Evolutionary conservation across 208 protist genomes (phyloP).

Genomic region (Wallacemonas rigidus): DNA sequence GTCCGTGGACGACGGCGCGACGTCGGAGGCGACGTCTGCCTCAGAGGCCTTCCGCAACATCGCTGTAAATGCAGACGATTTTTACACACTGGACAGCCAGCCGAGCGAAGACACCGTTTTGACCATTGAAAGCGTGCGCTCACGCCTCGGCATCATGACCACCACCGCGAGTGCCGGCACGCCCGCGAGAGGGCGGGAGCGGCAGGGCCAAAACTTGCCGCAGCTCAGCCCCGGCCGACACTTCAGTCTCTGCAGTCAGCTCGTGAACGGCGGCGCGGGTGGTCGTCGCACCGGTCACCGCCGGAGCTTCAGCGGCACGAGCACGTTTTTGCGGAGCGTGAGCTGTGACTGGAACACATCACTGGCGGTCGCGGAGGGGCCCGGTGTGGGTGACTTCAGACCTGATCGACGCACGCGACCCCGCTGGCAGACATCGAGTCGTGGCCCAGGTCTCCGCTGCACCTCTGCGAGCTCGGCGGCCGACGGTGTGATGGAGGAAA

Average conservation of each 20-base stretch:
- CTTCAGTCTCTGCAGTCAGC: constrained; percentile 14
- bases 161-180: not conserved
- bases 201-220: not conserved
- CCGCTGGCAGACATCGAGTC: constrained; percentile 13
- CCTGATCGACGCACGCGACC: constrained; percentile 3
- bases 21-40: not conserved
- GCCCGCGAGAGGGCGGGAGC: not conserved
- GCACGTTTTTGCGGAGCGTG: not conserved
- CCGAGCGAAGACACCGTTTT: too few relatives aligned
- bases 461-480: not conserved
- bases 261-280: not conserved
- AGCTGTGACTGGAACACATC: constrained; percentile 16
- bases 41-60: too few relatives aligned
- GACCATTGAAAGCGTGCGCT: too few relatives aligned
- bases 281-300: not conserved
- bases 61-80: too few relatives aligned
- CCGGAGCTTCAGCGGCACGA: constrained; percentile 1
- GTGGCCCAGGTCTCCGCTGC: not conserved
- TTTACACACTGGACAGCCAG: too few relatives aligned
- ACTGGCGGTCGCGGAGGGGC: not conserved
- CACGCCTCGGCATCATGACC: too few relatives aligned
- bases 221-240: not conserved
- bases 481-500: constrained; percentile 7
- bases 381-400: not conserved
- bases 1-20: not conserved